Base-by-base conservation (phyloP, 1,139 yeast genomes). In the Candida sp. region DNA sequence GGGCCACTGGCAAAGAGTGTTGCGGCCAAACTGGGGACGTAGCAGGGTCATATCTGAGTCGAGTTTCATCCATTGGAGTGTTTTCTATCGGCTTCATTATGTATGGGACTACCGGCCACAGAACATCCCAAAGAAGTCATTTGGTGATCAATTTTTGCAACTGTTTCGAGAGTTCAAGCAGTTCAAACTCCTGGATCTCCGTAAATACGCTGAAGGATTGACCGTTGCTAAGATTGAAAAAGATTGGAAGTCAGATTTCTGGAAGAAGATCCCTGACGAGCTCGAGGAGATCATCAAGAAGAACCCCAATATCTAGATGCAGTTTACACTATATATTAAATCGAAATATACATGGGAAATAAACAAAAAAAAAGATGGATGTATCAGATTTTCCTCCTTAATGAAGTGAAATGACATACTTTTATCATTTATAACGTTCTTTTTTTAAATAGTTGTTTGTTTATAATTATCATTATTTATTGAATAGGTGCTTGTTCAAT, bases 1-100 rank as follows among this genome's bases (percentile, higher is more conserved):
- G 8, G 83, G 83, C 2, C 67, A 69, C 54, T 83, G 88, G 86
- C 68, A 64, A 50, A 70, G 74, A 46, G 65, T 71, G 3, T 78
- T 72, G 55, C 59, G 67, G 8, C 90, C 90, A 0, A 85, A 85
- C 59, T 56, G 81, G 5, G 89, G 90, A 0, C 67, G 81, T 12
- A 57, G 62, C 2, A 67, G 90, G 53, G 67, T 67, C 35, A 67
- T 85, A 4, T 88, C 88, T 0, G 56, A 55, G 2, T 64, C 72
- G 50, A 79, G 82, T 17, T 65, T 63, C 11, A 55, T 84, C 31
- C 90, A 85, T 61, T 85, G 90, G 90, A 84, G 89, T 48, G 75
- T 84, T 0, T 73, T 72, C 54, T 85, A 85, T 81, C 69, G 86
- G 54, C 60, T 80, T 51, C 81, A 74, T 54, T 75, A 68, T 54